Conservation (phyloP, 352 stramenopile species). For the Pythium diclinum region DNA sequence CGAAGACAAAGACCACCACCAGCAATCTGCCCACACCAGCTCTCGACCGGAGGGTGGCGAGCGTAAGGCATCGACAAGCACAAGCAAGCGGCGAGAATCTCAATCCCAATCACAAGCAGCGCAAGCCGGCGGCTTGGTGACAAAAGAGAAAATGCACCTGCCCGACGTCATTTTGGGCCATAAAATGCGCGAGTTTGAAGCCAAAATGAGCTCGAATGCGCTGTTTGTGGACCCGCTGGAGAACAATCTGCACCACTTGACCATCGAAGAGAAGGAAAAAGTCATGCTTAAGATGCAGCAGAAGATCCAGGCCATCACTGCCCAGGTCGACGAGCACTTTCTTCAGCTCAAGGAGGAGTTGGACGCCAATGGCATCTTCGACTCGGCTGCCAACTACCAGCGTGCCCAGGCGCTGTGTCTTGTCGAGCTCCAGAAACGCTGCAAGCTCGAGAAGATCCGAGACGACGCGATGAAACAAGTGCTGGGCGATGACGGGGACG, state of each 20-base stretch:
- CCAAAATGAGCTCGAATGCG: constrained; percentile 47
- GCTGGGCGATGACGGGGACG: constrained; percentile 19
- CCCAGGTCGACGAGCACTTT: constrained; percentile 56
- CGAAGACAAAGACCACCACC: constrained; percentile 24
- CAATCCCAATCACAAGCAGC: neutral
- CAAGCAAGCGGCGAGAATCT: neutral
- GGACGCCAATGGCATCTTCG: constrained; percentile 63
- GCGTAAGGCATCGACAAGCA: neutral
- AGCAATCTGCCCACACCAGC: neutral
- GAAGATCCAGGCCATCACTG: constrained; percentile 62
- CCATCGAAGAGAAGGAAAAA: constrained; percentile 64
- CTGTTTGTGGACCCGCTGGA: constrained; percentile 60
- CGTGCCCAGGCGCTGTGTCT: constrained; percentile 65
- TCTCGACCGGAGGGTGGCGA: neutral
- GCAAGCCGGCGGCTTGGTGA: neutral
- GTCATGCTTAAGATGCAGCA: constrained; percentile 72
- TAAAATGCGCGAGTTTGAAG: constrained; percentile 81
- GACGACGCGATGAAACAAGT: constrained; percentile 63
- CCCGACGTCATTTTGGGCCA: constrained; percentile 69
- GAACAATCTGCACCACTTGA: constrained; percentile 46
- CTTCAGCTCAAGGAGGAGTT: constrained; percentile 44
- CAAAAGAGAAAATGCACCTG: constrained; percentile 48
- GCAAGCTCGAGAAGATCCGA: constrained; percentile 57
- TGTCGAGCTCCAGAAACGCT: constrained; percentile 63
- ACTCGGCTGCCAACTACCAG: constrained; percentile 51